A percentile compares a stretch with the other conserved stretches of the same genome.
These are phyloP conservation scores for Aspergillus felis DNA, from an alignment of 2,329 filamentous ascomycete genomes.

Conservation along the genomic window DNA sequence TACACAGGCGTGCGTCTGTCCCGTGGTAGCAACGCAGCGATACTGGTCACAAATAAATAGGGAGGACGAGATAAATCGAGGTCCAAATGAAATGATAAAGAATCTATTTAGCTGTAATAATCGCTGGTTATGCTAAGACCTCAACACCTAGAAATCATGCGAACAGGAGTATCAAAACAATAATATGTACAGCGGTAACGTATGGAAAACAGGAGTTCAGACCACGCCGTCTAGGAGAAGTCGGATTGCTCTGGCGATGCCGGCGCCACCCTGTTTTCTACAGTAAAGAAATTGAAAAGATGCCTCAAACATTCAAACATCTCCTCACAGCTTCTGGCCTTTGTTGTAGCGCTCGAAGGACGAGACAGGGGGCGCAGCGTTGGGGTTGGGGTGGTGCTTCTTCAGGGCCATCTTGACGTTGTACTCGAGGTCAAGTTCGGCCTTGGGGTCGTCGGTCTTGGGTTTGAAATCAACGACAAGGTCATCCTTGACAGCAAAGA, in stretches of 20 bases:
- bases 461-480: slow-evolving; percentile 57
- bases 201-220: not conserved
- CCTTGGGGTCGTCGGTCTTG: slow-evolving; percentile 48
- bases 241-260: not conserved
- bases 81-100: not conserved
- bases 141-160: not conserved
- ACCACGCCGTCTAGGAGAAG: not conserved
- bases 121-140: not conserved
- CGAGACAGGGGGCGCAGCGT: slow-evolving; percentile 35
- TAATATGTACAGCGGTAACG: not conserved
- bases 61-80: no score
- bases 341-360: slow-evolving; percentile 36
- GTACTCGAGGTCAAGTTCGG: slow-evolving; percentile 58
- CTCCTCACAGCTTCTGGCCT: slow-evolving; percentile 6
- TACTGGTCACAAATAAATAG: no score
- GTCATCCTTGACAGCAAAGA: slow-evolving; percentile 61
- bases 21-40: no score
- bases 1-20: no score
- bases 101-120: not conserved
- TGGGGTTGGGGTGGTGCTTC: slow-evolving; percentile 38
- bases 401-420: slow-evolving; percentile 55
- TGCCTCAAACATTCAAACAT: not conserved
- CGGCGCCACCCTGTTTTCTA: not conserved
- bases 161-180: not conserved
- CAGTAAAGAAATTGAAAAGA: not conserved